A percentile compares a stretch with the other conserved stretches of the same genome.
These are phyloP conservation scores for Hibiscus trionum DNA, from an alignment of 345 rosid genomes.

Conservation along the genomic window DNA sequence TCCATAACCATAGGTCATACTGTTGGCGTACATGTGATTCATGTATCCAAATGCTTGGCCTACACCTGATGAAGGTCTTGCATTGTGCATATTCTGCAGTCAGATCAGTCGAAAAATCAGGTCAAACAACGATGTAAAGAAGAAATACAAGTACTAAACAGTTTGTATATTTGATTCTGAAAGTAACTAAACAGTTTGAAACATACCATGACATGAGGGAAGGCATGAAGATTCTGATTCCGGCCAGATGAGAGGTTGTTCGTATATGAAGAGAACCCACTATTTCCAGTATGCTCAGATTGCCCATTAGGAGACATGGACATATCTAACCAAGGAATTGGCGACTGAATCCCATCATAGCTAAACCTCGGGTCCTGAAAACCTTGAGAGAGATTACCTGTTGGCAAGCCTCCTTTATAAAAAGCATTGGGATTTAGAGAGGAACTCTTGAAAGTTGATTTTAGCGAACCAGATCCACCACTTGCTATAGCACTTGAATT, in stretches of 20 bases:
- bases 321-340: conserved; percentile 32
- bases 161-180: neutral
- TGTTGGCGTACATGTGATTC: conserved; percentile 44
- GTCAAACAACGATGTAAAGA: neutral
- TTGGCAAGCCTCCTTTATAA: conserved; percentile 24
- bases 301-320: conserved; percentile 23
- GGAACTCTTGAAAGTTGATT: conserved; percentile 34
- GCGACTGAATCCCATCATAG: conserved; percentile 34
- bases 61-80: conserved; percentile 31
- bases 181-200: neutral
- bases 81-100: conserved; percentile 33
- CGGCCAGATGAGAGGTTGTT: conserved; percentile 35
- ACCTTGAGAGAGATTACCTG: conserved; percentile 27
- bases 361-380: conserved; percentile 45
- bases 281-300: conserved; percentile 18
- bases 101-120: conserved; percentile 3
- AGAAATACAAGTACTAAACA: neutral
- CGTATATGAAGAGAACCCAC: conserved; percentile 24
- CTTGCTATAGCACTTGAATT: conserved; percentile 19
- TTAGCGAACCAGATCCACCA: conserved; percentile 29
- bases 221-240: conserved; percentile 31
- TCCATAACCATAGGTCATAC: conserved; percentile 47
- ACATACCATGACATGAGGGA: conserved; percentile 40
- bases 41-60: conserved; percentile 39
- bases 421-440: conserved; percentile 31